A percentile compares a stretch with the other conserved stretches of the same genome.
Evolutionary conservation across 2,329 filamentous ascomycete species (phyloP).

Genomic region (Camillea tinctor): DNA sequence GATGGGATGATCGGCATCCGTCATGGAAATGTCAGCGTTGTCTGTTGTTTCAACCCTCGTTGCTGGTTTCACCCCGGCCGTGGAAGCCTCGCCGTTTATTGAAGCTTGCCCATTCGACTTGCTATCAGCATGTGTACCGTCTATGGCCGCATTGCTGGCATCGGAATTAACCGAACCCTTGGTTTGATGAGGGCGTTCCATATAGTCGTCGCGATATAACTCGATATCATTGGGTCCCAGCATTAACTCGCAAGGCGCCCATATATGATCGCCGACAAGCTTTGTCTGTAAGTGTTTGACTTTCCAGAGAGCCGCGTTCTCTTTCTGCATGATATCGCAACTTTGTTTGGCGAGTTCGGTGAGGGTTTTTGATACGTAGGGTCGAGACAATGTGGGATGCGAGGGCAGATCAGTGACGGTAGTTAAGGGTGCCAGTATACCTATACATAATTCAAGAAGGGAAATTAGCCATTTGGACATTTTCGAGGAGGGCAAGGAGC

Average conservation of each 20-base stretch:
- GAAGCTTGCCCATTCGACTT: conserved; percentile 18
- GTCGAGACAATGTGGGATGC: conserved; percentile 71
- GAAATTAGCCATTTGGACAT: conserved; percentile 15
- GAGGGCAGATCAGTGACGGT: conserved; percentile 70
- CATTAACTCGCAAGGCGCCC: conserved; percentile 61
- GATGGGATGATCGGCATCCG: conserved; percentile 21
- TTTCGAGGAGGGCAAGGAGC: neutral
- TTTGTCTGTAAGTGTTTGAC: conserved; percentile 72
- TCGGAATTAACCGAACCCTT: conserved; percentile 25
- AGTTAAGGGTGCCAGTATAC: conserved; percentile 72
- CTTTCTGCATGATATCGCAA: conserved; percentile 69
- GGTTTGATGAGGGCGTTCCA: conserved; percentile 23
- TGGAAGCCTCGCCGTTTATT: conserved; percentile 22
- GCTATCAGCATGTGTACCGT: conserved; percentile 18
- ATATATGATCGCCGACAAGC: conserved; percentile 72
- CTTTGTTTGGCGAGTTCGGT: conserved; percentile 69
- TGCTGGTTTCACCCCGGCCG: conserved; percentile 7
- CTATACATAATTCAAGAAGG: conserved; percentile 38
- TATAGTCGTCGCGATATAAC: conserved; percentile 50
- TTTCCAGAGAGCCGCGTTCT: conserved; percentile 70
- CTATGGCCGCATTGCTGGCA: conserved; percentile 18
- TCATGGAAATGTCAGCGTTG: conserved; percentile 29
- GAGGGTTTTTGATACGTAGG: conserved; percentile 72
- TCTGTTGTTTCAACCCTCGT: conserved; percentile 10
- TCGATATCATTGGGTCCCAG: conserved; percentile 55